Base-by-base conservation (phyloP, 495 filamentous ascomycete species). In the Bryoglossum gracile region DNA sequence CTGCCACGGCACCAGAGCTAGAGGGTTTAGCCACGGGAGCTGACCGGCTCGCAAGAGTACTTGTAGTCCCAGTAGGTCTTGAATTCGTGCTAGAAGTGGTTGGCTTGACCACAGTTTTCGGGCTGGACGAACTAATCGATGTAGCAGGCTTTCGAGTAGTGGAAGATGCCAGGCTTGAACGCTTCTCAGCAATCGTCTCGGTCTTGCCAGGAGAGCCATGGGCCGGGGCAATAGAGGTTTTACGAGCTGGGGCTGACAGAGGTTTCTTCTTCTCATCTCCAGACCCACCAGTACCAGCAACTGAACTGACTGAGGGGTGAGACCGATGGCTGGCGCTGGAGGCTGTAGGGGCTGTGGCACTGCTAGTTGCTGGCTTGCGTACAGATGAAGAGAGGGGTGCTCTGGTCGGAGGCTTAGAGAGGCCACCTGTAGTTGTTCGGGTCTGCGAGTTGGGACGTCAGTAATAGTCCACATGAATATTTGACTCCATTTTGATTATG, bases 51-150 rank as follows among this genome's bases (percentile, higher is more conserved):
- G 62, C 57, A 6, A 68, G 41, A 1, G 65, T 44, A n/a, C 40
- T 43, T 11, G 40, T 13, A 30, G 26, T 6, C 5, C 6, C 13
- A 13, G 26, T 6, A 5, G 26, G 5, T 30, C 26, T 5, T 30
- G 26, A 13, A 30, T 5, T 13, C 26, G 26, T 43, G 14, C 65
- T 58, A 28, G 53, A 64, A 3, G 68, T 58, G 9, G 60, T 48
- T 14, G 66, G 32, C 48, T 62, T 61, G 54, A 63, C 36, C 35
- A 59, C 34, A 28, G 64, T 25, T 50, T 71, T 74, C 39, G 73
- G 72, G 43, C 67, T 56, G 37, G 68, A 48, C 6, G 72, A 63
- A 35, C 57, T 62, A 8, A 67, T 46, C 14, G 69, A 51, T 23
- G 67, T 58, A 9, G 51, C 38, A 32, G 59, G 46, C 34, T 57